phyloP scores from a whole-genome alignment of 108 stramenopile species.

The Skeletonema potamos region DNA sequence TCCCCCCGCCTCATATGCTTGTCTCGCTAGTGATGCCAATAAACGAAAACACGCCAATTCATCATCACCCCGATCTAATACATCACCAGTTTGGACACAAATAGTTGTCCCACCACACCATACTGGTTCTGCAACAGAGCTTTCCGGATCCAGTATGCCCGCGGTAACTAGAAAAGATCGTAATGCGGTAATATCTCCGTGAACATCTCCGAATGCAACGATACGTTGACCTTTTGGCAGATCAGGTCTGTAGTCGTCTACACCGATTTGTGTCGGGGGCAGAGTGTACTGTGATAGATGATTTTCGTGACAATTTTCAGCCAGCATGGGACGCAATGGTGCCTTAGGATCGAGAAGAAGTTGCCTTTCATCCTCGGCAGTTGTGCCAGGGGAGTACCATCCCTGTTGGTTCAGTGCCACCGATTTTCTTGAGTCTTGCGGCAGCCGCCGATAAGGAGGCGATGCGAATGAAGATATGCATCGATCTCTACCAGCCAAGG shows the following conservation, averaged over 20 bases:
- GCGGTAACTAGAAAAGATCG: slow-evolving; percentile 43
- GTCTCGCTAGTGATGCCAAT: slow-evolving; percentile 55
- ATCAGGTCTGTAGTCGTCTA: slow-evolving; percentile 37
- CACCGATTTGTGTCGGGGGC: slow-evolving; percentile 20
- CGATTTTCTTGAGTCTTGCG: neutral
- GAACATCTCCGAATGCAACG: slow-evolving; percentile 80
- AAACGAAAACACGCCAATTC: slow-evolving; percentile 67
- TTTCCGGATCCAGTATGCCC: slow-evolving; percentile 31
- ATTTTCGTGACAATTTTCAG: slow-evolving; percentile 4
- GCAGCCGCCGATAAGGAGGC: neutral
- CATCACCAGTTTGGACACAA: slow-evolving; percentile 77
- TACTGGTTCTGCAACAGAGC: neutral
- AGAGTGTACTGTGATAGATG: slow-evolving; percentile 29
- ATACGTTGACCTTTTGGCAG: slow-evolving; percentile 49
- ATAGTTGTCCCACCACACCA: slow-evolving; percentile 72
- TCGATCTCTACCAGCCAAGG: neutral
- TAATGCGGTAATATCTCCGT: slow-evolving; percentile 69
- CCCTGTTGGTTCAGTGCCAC: neutral
- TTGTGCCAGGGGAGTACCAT: neutral
- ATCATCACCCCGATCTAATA: slow-evolving; percentile 71
- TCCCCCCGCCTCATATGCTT: slow-evolving; percentile 56
- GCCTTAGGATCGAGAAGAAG: slow-evolving; percentile 11
- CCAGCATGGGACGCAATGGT: slow-evolving; percentile 27
- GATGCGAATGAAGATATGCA: neutral
- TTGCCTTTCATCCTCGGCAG: neutral